phyloP scores from a whole-genome alignment of 805 yeast species.

The Ogataea paradorogensis region DNA sequence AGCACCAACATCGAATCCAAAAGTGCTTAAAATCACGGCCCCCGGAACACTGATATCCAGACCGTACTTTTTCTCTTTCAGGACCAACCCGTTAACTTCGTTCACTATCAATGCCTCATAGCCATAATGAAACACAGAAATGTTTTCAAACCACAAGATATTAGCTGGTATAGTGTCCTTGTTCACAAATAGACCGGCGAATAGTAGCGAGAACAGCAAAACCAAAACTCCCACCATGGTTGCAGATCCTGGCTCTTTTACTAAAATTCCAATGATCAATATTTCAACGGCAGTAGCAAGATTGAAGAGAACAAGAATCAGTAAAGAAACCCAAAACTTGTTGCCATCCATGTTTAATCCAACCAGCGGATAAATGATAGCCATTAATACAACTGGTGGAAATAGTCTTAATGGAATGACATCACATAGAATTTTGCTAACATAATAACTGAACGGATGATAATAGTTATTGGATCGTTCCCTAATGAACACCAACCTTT shows the following conservation, averaged over 20 bases:
- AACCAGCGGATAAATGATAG: slow-evolving; percentile 85
- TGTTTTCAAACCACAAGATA: slow-evolving; percentile 72
- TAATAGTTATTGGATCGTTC: slow-evolving; percentile 96
- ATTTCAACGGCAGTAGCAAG: slow-evolving; percentile 82
- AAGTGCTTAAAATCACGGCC: slow-evolving; percentile 91
- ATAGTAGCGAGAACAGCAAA: slow-evolving; percentile 77
- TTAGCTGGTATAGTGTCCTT: slow-evolving; percentile 52
- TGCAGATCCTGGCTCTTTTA: slow-evolving; percentile 89
- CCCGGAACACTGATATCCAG: slow-evolving; percentile 95
- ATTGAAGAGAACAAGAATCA: slow-evolving; percentile 77
- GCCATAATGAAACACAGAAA: slow-evolving; percentile 92
- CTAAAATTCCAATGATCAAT: slow-evolving; percentile 79
- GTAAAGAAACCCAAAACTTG: slow-evolving; percentile 67
- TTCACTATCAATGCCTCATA: slow-evolving; percentile 90
- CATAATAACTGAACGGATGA: slow-evolving; percentile 79
- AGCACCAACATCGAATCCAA: slow-evolving; percentile 87
- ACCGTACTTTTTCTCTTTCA: slow-evolving; percentile 88
- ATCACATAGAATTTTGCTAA: slow-evolving; percentile 85
- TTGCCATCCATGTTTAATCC: slow-evolving; percentile 78
- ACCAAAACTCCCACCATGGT: slow-evolving; percentile 84
- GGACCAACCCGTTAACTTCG: slow-evolving; percentile 82
- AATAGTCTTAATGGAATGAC: slow-evolving; percentile 86
- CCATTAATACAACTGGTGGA: slow-evolving; percentile 82
- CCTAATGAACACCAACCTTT: slow-evolving; percentile 83
- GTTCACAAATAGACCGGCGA: slow-evolving; percentile 92